phyloP scores from a whole-genome alignment of 192 early-diverging fungal genomes.

The Linnemannia exigua region DNA sequence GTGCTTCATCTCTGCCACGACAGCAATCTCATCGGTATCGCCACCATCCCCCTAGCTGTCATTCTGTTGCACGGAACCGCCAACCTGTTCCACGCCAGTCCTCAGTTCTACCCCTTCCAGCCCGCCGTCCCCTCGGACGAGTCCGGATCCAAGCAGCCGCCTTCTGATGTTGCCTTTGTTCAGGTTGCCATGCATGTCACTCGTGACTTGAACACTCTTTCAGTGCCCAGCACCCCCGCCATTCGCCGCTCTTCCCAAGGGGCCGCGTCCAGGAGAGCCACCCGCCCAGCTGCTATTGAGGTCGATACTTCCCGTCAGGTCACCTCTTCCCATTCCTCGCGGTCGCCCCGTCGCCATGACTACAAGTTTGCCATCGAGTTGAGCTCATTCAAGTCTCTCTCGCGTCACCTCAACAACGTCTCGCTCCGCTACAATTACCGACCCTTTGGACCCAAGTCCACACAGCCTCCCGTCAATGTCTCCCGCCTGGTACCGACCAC shows the following conservation, averaged over 20 bases:
- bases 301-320: conserved; percentile 32
- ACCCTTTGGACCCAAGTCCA: conserved; percentile 54
- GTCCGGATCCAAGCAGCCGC: conserved; percentile 10
- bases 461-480: conserved; percentile 47
- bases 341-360: conserved; percentile 48
- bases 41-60: conserved; percentile 58
- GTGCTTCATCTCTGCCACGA: conserved; percentile 59
- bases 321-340: conserved; percentile 31
- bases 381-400: conserved; percentile 42
- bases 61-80: conserved; percentile 53
- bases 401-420: conserved; percentile 33
- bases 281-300: conserved; percentile 42
- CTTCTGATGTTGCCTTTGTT: conserved; percentile 29
- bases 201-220: conserved; percentile 48
- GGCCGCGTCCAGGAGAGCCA: conserved; percentile 18
- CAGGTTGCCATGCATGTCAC: conserved; percentile 57
- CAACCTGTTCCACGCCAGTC: conserved; percentile 52
- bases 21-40: conserved; percentile 55
- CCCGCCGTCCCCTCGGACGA: conserved; percentile 19
- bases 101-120: conserved; percentile 47
- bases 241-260: conserved; percentile 56
- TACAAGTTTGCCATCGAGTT: conserved; percentile 59
- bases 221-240: conserved; percentile 47
- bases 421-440: conserved; percentile 55
- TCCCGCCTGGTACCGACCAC: conserved; percentile 23